Evolutionary conservation across 228 moss, liverwort and hornwort genomes (phyloP).

Genomic region (Sphagnum magellanicum): DNA sequence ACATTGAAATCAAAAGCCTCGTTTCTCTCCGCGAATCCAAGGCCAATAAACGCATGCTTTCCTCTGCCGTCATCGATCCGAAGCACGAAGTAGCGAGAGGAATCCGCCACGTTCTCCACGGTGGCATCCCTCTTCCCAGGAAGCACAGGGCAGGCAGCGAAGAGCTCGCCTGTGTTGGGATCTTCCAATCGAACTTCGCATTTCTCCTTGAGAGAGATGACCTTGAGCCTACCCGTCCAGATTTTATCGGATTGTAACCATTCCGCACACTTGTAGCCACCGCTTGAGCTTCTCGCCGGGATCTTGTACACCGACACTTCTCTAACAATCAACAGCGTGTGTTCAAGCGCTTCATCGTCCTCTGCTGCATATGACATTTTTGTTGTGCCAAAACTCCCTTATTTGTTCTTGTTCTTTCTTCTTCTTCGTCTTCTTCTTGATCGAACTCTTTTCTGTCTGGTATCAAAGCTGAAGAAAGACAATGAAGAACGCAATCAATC

Average conservation of each 20-base stretch:
- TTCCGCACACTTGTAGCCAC: constrained; percentile 95
- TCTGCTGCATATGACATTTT: constrained; percentile 3
- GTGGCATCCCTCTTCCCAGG: constrained; percentile 87
- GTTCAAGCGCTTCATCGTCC: constrained; percentile 95
- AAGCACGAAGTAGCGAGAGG: constrained; percentile 93
- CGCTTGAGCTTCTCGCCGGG: constrained; percentile 73
- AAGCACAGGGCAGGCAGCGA: constrained; percentile 88
- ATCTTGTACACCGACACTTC: constrained; percentile 96
- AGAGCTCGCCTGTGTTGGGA: constrained; percentile 93
- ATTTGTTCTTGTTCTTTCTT: too few species aligned
- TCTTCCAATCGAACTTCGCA: constrained; percentile 99
- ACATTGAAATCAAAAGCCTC: constrained; percentile 99
- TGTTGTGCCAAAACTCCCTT: too few species aligned
- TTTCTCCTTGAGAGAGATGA: constrained; percentile 79
- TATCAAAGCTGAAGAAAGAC: too few species aligned
- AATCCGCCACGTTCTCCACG: constrained; percentile 91
- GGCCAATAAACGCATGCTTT: constrained; percentile 94
- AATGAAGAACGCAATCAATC: too few species aligned
- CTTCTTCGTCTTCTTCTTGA: too few species aligned
- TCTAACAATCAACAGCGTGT: constrained; percentile 90
- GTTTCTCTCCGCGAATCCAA: constrained; percentile 90
- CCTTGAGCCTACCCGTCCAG: constrained; percentile 89
- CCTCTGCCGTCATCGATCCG: constrained; percentile 96
- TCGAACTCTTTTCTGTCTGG: too few species aligned
- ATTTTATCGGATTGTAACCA: constrained; percentile 99